Percentiles rank a stretch among this genome's conserved stretches.
Evolutionary conservation across 129 eudicot genomes (phyloP).

Genomic region (Chrysanthemum makinoi): DNA sequence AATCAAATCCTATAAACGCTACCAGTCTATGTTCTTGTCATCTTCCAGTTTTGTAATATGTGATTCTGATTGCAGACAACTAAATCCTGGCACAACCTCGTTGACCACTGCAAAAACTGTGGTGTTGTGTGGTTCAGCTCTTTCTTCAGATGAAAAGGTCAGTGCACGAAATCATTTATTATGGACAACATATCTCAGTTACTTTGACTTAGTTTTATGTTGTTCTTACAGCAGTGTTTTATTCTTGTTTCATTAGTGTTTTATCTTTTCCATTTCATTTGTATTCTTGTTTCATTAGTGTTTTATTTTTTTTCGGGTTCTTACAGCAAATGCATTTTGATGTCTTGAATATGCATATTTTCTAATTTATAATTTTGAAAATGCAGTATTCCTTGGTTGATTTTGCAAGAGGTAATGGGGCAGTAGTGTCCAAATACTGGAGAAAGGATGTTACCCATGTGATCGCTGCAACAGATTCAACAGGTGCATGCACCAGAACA

Average conservation of each 20-base stretch:
- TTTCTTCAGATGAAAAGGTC: constrained; percentile 81
- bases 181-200: background rate
- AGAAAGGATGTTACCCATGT: constrained; percentile 79
- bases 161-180: background rate
- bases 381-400: constrained; percentile 56
- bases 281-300: too few species aligned
- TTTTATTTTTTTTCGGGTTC: too few species aligned
- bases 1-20: background rate
- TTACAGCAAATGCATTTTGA: too few species aligned
- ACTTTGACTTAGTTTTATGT: background rate
- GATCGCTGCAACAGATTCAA: constrained; percentile 73
- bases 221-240: too few species aligned
- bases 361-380: constrained; percentile 12
- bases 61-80: constrained; percentile 33
- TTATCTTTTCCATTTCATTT: too few species aligned
- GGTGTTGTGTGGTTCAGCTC: constrained; percentile 84
- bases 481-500: constrained; percentile 84
- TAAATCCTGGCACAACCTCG: constrained; percentile 34
- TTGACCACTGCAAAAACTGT: constrained; percentile 38
- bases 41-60: constrained; percentile 2
- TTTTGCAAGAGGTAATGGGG: constrained; percentile 65
- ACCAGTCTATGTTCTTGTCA: background rate
- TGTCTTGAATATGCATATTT: background rate
- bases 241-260: too few species aligned
- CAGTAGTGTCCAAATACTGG: constrained; percentile 59